Percentiles rank a stretch among this genome's conserved stretches.
These are phyloP conservation scores for Massospora cicadina DNA, from an alignment of 371 early-diverging fungal genomes.

Conservation along the genomic window DNA sequence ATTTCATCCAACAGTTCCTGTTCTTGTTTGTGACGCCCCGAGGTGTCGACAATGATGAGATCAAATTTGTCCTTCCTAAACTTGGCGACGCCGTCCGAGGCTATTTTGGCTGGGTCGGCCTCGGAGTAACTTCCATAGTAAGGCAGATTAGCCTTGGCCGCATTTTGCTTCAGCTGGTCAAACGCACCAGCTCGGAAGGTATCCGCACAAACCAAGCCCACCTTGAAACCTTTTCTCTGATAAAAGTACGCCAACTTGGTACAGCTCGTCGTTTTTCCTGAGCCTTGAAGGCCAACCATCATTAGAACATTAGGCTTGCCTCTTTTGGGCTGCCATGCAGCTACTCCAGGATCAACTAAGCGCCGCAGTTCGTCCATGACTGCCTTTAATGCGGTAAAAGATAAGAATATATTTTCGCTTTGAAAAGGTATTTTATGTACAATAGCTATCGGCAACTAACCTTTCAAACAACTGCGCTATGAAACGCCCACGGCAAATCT, in stretches of 20 bases:
- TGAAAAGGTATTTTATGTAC: background rate
- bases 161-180: constrained; percentile 99
- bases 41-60: constrained; percentile 98
- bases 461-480: background rate
- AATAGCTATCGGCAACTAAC: background rate
- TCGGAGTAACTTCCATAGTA: constrained; percentile 92
- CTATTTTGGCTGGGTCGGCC: constrained; percentile 91
- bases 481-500: too few species aligned
- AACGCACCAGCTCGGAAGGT: constrained; percentile 99
- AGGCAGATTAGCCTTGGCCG: constrained; percentile 94
- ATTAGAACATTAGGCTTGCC: constrained; percentile 79
- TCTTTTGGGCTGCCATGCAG: constrained; percentile 76
- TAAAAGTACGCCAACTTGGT: constrained; percentile 97
- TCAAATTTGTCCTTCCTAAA: constrained; percentile 96
- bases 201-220: constrained; percentile 96
- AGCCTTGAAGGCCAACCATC: constrained; percentile 99
- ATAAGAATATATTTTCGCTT: background rate
- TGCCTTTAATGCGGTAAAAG: too few species aligned
- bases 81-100: constrained; percentile 87
- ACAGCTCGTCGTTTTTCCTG: constrained; percentile 98
- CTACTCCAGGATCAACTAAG: constrained; percentile 86
- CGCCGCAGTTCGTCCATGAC: constrained; percentile 91
- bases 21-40: constrained; percentile 98
- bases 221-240: constrained; percentile 95
- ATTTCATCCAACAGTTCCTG: constrained; percentile 96